A percentile compares a stretch with the other conserved stretches of the same genome.
phyloP scores from a whole-genome alignment of 23 red algal genomes.

The Chondrus crispus region DNA sequence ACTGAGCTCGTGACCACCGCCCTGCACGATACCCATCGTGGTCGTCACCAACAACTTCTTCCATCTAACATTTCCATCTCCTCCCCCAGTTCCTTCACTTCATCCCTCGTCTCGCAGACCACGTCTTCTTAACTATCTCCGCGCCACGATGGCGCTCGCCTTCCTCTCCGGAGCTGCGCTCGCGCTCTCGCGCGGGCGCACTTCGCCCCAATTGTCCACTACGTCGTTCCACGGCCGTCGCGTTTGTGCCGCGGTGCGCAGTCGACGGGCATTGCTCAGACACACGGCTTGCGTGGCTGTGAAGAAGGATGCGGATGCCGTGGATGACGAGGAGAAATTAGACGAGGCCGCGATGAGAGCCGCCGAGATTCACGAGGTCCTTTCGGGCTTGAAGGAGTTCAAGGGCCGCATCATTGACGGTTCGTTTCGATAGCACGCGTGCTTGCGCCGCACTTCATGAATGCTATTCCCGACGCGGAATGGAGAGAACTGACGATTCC shows the following conservation, averaged over 20 bases:
- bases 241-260: background rate
- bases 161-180: background rate
- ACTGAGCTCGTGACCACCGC: background rate
- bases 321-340: conserved; percentile 55
- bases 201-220: background rate
- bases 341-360: conserved; percentile 67
- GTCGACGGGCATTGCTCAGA: background rate
- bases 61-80: background rate
- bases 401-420: conserved; percentile 68
- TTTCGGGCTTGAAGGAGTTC: conserved; percentile 59
- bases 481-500: no score
- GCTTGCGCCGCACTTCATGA: no score
- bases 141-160: background rate
- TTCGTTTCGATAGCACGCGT: no score
- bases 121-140: background rate
- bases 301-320: conserved; percentile 19
- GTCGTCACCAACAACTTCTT: background rate
- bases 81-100: background rate
- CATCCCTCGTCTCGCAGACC: background rate
- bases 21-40: background rate
- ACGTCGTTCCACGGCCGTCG: background rate
- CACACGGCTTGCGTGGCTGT: conserved; percentile 39
- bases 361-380: conserved; percentile 75
- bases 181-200: background rate
- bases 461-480: no score